Evolutionary conservation across 2,329 filamentous ascomycete species (phyloP).

Genomic region (Aspergillus versicolor): DNA sequence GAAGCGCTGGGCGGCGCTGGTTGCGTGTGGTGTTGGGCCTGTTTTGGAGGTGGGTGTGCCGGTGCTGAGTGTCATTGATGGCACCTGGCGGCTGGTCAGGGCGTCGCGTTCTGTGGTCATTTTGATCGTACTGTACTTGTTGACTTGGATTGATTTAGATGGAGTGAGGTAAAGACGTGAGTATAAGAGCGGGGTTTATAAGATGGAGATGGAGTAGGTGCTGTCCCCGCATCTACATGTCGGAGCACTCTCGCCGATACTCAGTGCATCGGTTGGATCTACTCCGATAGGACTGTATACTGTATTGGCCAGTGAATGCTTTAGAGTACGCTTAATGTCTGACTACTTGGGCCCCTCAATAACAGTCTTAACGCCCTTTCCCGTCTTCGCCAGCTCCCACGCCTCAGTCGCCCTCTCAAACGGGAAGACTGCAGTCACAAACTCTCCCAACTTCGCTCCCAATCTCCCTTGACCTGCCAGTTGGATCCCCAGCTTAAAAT

Average conservation of each 20-base stretch:
- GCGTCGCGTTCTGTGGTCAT: constrained; percentile 18
- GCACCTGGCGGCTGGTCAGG: constrained; percentile 9
- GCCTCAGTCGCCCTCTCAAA: constrained; percentile 32
- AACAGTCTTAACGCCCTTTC: constrained; percentile 6
- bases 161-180: too few relatives aligned
- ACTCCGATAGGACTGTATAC: too few relatives aligned
- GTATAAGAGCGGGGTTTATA: too few relatives aligned
- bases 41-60: constrained; percentile 6
- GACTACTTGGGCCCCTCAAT: background rate
- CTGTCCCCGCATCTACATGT: too few relatives aligned
- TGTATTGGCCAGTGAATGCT: too few relatives aligned
- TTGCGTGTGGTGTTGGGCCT: background rate
- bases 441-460: constrained; percentile 14
- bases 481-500: constrained; percentile 5
- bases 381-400: constrained; percentile 23
- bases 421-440: constrained; percentile 30
- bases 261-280: too few relatives aligned
- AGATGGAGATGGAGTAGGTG: too few relatives aligned
- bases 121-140: background rate
- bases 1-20: background rate
- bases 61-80: constrained; percentile 5
- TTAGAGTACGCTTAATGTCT: too few relatives aligned
- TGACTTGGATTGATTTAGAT: too few relatives aligned
- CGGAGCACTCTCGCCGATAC: too few relatives aligned
- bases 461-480: background rate